Conservation (phyloP, 371 early-diverging fungal genomes). For the Phascolomyces articulosus region DNA sequence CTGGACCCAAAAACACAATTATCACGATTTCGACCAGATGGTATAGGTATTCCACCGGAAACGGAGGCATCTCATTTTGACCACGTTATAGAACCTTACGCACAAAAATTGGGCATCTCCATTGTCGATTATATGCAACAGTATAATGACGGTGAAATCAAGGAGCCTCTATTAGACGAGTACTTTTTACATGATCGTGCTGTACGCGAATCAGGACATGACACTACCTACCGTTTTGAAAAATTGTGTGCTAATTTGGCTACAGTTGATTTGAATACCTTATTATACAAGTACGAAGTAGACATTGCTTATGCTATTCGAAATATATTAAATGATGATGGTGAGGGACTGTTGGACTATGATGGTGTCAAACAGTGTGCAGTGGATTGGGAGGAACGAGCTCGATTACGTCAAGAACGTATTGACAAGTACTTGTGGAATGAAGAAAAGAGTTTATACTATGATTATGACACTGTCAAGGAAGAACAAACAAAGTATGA, state of each 20-base stretch:
- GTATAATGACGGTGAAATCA: slow-evolving; percentile 64
- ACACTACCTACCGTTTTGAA: slow-evolving; percentile 92
- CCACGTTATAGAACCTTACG: slow-evolving; percentile 83
- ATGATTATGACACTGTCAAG: slow-evolving; percentile 57
- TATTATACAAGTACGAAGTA: slow-evolving; percentile 90
- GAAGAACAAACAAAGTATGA: slow-evolving; percentile 57
- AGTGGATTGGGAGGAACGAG: slow-evolving; percentile 44
- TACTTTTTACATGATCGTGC: slow-evolving; percentile 96
- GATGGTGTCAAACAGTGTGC: slow-evolving; percentile 26
- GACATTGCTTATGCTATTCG: slow-evolving; percentile 79
- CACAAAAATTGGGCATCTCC: slow-evolving; percentile 60
- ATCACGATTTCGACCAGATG: slow-evolving; percentile 80
- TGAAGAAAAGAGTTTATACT: slow-evolving; percentile 46
- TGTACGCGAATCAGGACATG: slow-evolving; percentile 93
- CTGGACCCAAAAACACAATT: slow-evolving; percentile 73
- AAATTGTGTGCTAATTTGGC: slow-evolving; percentile 85
- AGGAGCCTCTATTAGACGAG: slow-evolving; percentile 82
- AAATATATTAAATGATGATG: slow-evolving; percentile 46
- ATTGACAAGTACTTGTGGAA: slow-evolving; percentile 70
- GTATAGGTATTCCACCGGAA: slow-evolving; percentile 93
- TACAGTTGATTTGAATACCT: slow-evolving; percentile 85
- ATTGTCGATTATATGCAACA: slow-evolving; percentile 65
- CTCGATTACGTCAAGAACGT: slow-evolving; percentile 43
- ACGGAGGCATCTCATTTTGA: slow-evolving; percentile 92
- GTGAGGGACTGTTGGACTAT: slow-evolving; percentile 31